Base-by-base conservation (phyloP, 148 eudicot genomes). In the Amaranthus cruentus region DNA sequence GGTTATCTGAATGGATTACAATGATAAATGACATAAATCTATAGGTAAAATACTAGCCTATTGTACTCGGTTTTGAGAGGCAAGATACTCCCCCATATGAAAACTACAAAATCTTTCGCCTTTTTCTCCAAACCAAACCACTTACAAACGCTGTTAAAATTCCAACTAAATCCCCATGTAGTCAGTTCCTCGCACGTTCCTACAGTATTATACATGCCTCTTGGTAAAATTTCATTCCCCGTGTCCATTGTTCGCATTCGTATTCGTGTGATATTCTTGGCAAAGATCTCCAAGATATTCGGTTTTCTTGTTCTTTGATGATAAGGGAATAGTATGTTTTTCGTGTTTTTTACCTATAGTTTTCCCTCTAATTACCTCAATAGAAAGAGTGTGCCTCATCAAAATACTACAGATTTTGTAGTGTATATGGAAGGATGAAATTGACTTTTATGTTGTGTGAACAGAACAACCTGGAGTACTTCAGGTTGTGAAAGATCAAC, bases 401-500 rank as follows among this genome's bases (percentile, higher is more conserved):
- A 12, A 5, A 0, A 3, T 14, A 15, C 14, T 10, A 43, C 4
- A 11, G 51, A 46, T 11, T 4, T 46, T 63, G 7, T 43, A 11
- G 18, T 46, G 50, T 43, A 44, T 59, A 38, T 43, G 48, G 9
- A 69, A 7, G 58, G 14, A 28, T 13, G 21, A 3, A 12, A 69
- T 42, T 43, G 6, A 7, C 10, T 42, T 75, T 15, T 4, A 47
- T 47, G 38, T 62, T 53, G 52, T 75, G 69, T 79, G 44, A 50
- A 67, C 77, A 94, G 98, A 86, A 73, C 85, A 89, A 91, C 91
- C 97, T 4, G 98, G 98, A 49, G 93, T 94, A 47, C 81, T 91
- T 72, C 90, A 89, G 81, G 93, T 94, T 4, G 89, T 88, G 76
- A 85, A 82, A 5, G 88, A 89, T 82, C 62, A 66, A 80, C 83